These are phyloP conservation scores for Cryptococcus deneoformans DNA, from an alignment of 1,284 basidiomycete genomes.

Conservation along the genomic window DNA sequence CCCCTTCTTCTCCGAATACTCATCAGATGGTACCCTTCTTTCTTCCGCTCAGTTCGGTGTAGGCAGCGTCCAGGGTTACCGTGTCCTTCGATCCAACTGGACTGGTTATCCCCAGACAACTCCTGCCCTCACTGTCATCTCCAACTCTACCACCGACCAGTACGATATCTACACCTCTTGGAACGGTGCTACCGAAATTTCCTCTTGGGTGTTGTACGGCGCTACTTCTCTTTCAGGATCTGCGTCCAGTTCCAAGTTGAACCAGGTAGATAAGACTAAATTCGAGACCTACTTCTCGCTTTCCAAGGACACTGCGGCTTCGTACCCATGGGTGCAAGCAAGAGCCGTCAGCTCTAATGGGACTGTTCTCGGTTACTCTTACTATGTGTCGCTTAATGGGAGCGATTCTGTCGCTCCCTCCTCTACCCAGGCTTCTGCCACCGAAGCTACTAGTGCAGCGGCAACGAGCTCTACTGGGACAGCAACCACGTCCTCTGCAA, in stretches of 20 bases:
- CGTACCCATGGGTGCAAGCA: conserved; percentile 5
- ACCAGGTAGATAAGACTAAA: conserved; percentile 7
- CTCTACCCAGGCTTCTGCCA: background rate
- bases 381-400: conserved; percentile 1
- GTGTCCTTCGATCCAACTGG: conserved; percentile 29
- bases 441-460: too few species aligned
- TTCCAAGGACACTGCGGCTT: background rate
- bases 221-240: conserved; percentile 9
- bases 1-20: conserved; percentile 26
- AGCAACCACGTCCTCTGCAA: background rate
- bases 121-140: conserved; percentile 18
- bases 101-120: conserved; percentile 23
- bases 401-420: background rate
- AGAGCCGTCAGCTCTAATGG: conserved; percentile 5
- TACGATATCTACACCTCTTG: conserved; percentile 26
- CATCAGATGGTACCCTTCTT: conserved; percentile 22
- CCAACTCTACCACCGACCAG: background rate
- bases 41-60: conserved; percentile 36
- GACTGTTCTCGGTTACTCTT: conserved; percentile 6
- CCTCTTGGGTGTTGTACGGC: conserved; percentile 20
- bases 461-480: background rate
- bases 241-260: conserved; percentile 1
- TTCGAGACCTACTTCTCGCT: conserved; percentile 27
- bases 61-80: conserved; percentile 32
- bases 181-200: conserved; percentile 43